These are phyloP conservation scores for Mycena epipterygia DNA, from an alignment of 768 basidiomycete genomes.

Conservation along the genomic window DNA sequence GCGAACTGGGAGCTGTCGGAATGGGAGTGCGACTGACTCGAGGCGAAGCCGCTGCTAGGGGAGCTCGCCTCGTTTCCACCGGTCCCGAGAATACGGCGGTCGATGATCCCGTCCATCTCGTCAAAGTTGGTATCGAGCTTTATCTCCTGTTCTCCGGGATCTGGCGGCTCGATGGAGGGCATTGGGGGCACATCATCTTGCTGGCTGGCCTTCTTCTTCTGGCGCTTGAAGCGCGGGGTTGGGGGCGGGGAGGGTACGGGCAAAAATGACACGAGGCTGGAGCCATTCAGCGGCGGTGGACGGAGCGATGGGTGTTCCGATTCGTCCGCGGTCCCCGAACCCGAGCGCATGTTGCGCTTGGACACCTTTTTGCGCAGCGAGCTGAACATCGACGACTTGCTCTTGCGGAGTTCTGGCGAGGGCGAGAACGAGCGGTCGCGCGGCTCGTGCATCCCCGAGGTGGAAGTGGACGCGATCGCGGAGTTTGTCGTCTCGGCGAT, in stretches of 20 bases:
- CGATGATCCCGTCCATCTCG: constrained; percentile 87
- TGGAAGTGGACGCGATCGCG: constrained; percentile 31
- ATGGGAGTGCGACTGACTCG: constrained; percentile 47
- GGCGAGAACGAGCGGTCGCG: constrained; percentile 28
- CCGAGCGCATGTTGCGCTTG: constrained; percentile 54
- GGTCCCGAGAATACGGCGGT: constrained; percentile 53
- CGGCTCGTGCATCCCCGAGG: constrained; percentile 24
- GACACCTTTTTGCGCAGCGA: constrained; percentile 58
- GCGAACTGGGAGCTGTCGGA: constrained; percentile 45
- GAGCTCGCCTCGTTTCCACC: constrained; percentile 52
- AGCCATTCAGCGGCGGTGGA: constrained; percentile 50
- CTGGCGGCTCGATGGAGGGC: constrained; percentile 48
- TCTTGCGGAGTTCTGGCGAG: constrained; percentile 58
- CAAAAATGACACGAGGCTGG: constrained; percentile 39
- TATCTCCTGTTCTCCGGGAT: constrained; percentile 53
- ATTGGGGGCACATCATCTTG: constrained; percentile 46
- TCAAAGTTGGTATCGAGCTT: constrained; percentile 78
- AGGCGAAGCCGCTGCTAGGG: constrained; percentile 59
- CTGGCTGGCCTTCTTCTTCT: constrained; percentile 51
- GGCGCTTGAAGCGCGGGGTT: constrained; percentile 38
- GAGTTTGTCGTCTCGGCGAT: constrained; percentile 36
- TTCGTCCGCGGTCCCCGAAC: constrained; percentile 42
- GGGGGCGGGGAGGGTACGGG: constrained; percentile 32
- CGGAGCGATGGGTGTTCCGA: constrained; percentile 54
- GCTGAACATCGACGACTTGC: constrained; percentile 63